Percentiles rank a stretch among this genome's conserved stretches.
These are phyloP conservation scores for Simplicillium sp. DNA, from an alignment of 2,329 filamentous ascomycete species.

Conservation along the genomic window DNA sequence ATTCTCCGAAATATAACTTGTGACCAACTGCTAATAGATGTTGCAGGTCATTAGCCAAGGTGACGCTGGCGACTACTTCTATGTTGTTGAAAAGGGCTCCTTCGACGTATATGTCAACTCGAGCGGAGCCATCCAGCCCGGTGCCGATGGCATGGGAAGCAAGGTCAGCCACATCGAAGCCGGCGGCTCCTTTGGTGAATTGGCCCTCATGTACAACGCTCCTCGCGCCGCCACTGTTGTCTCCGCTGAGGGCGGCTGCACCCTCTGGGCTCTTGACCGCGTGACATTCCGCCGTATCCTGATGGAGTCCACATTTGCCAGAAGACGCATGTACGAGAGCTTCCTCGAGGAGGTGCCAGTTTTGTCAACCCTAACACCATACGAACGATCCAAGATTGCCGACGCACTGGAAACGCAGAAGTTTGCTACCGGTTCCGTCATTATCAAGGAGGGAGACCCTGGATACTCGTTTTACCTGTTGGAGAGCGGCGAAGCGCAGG, in stretches of 20 bases:
- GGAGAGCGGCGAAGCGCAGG: conserved; percentile 78
- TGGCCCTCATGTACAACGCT: conserved; percentile 97
- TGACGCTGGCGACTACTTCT: conserved; percentile 95
- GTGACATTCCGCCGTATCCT: conserved; percentile 95
- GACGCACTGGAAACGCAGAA: conserved; percentile 91
- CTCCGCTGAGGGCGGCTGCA: conserved; percentile 67
- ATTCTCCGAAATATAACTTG: neutral
- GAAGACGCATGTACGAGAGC: conserved; percentile 91
- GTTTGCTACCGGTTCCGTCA: conserved; percentile 66
- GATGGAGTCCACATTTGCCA: conserved; percentile 96
- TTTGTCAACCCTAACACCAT: conserved; percentile 71
- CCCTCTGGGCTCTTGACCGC: conserved; percentile 89
- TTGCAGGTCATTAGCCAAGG: conserved; percentile 85
- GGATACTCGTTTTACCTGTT: conserved; percentile 89
- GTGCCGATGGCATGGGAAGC: conserved; percentile 70
- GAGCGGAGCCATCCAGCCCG: conserved; percentile 67
- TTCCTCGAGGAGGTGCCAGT: conserved; percentile 93
- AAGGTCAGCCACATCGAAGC: conserved; percentile 76
- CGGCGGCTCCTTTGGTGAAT: conserved; percentile 90
- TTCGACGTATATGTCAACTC: conserved; percentile 89
- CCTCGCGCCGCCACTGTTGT: conserved; percentile 91
- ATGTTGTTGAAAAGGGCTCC: conserved; percentile 82
- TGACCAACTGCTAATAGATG: conserved; percentile 12
- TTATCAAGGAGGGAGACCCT: conserved; percentile 86
- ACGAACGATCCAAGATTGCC: conserved; percentile 95